Evolutionary conservation across 805 yeast species (phyloP).

Genomic region (Barnettozyma botsteinii): DNA sequence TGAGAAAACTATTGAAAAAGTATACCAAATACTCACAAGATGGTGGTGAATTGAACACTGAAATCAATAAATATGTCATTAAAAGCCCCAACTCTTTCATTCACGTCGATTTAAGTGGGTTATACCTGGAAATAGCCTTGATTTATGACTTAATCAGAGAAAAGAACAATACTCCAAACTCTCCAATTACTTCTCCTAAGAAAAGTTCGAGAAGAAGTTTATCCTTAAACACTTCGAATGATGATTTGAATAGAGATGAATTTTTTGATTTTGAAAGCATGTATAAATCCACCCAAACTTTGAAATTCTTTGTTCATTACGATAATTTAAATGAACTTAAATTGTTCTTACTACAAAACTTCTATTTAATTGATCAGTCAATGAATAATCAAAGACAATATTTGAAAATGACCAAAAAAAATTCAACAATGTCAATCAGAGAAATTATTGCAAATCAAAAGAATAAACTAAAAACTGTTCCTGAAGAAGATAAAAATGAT

Average conservation of each 20-base stretch:
- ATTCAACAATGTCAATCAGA: constrained; percentile 20
- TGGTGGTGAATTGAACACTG: constrained; percentile 23
- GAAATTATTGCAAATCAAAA: constrained; percentile 14
- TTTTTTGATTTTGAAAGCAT: constrained; percentile 33
- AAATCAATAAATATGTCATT: constrained; percentile 30
- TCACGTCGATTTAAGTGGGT: constrained; percentile 51
- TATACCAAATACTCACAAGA: constrained; percentile 42
- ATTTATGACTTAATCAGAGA: constrained; percentile 44
- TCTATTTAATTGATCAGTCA: constrained; percentile 24
- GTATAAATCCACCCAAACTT: constrained; percentile 32
- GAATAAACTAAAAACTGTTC: neutral
- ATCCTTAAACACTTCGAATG: constrained; percentile 14
- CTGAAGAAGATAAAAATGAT: constrained; percentile 3
- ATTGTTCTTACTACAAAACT: constrained; percentile 39
- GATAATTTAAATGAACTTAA: constrained; percentile 54
- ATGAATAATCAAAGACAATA: constrained; percentile 16
- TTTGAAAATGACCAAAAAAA: constrained; percentile 18
- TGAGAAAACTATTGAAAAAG: constrained; percentile 70
- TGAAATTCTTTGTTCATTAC: constrained; percentile 49
- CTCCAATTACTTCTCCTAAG: constrained; percentile 1
- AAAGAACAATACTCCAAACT: neutral
- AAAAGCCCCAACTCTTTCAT: constrained; percentile 51
- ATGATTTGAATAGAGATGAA: constrained; percentile 18
- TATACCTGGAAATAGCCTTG: constrained; percentile 54
- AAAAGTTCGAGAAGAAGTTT: constrained; percentile 9